phyloP scores from a whole-genome alignment of 2,329 filamentous ascomycete genomes.

The Didymella segeticola region DNA sequence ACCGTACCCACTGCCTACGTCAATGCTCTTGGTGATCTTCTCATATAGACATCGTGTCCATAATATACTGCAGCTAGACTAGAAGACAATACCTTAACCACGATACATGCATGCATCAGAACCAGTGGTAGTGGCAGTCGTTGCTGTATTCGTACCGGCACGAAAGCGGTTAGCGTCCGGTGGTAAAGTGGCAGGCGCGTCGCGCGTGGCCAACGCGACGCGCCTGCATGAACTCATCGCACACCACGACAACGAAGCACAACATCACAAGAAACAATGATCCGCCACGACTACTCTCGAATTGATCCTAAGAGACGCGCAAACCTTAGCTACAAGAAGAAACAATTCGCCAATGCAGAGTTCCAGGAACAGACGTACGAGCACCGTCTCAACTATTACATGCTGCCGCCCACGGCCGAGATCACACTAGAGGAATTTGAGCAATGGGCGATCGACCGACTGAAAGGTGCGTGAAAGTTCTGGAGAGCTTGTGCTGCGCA shows the following conservation, averaged over 20 bases:
- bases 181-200: conserved; percentile 25
- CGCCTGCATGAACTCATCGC: conserved; percentile 22
- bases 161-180: background rate
- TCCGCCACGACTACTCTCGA: conserved; percentile 50
- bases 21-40: conserved; percentile 81
- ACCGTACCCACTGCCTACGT: conserved; percentile 84
- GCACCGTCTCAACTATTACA: conserved; percentile 90
- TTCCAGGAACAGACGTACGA: conserved; percentile 83
- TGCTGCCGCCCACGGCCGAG: conserved; percentile 85
- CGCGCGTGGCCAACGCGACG: conserved; percentile 19
- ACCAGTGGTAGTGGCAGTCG: background rate
- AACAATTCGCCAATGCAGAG: conserved; percentile 79
- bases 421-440: conserved; percentile 98
- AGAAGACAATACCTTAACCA: background rate
- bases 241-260: conserved; percentile 12
- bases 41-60: conserved; percentile 32
- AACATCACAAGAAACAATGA: conserved; percentile 32
- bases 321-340: conserved; percentile 79
- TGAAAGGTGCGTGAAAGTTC: conserved; percentile 63
- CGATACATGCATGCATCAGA: background rate
- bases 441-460: conserved; percentile 94
- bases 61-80: background rate
- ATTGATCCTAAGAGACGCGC: conserved; percentile 76
- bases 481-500: accelerated
- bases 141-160: conserved; percentile 6